Conservation (phyloP, 176 grass and related monocot genomes). For the Paspalum vaginatum region DNA sequence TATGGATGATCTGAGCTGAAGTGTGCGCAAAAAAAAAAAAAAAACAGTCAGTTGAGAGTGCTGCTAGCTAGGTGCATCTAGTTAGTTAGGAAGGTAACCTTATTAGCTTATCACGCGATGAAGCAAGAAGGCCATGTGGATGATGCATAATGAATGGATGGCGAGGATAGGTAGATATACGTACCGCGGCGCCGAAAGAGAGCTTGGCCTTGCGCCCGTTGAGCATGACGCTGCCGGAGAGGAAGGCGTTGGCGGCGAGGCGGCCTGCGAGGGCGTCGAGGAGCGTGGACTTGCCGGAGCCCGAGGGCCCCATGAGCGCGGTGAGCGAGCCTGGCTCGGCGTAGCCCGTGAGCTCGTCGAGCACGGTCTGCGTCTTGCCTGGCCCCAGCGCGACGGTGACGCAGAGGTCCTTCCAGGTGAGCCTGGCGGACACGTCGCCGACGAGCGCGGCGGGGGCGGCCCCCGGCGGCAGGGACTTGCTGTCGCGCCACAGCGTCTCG, state of each 20-base stretch:
- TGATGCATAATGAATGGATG: neutral
- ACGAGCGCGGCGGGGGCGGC: slow-evolving; percentile 54
- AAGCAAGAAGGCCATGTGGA: neutral
- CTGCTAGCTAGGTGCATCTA: neutral
- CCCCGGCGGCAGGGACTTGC: slow-evolving; percentile 41
- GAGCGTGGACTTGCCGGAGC: slow-evolving; percentile 96
- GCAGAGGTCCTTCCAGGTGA: slow-evolving; percentile 96
- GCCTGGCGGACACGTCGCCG: slow-evolving; percentile 84
- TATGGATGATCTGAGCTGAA: neutral
- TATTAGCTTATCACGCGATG: neutral
- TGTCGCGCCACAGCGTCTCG: slow-evolving; percentile 90
- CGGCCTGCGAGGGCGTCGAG: slow-evolving; percentile 91
- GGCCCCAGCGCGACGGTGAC: slow-evolving; percentile 79
- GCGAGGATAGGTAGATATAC: too few relatives aligned
- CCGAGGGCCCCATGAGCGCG: slow-evolving; percentile 92
- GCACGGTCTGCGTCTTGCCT: slow-evolving; percentile 75
- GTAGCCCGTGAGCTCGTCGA: slow-evolving; percentile 88
- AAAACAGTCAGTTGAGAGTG: neutral
- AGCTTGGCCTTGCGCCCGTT: slow-evolving; percentile 96
- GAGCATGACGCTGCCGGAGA: slow-evolving; percentile 80
- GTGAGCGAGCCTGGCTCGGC: slow-evolving; percentile 88
- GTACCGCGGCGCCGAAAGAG: slow-evolving; percentile 95
- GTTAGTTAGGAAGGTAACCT: neutral
- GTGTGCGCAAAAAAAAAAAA: slow-evolving; percentile 19
- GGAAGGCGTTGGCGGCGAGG: slow-evolving; percentile 92